These are phyloP conservation scores for Piper betle DNA, from an alignment of 164 flowering plant species.

Conservation along the genomic window DNA sequence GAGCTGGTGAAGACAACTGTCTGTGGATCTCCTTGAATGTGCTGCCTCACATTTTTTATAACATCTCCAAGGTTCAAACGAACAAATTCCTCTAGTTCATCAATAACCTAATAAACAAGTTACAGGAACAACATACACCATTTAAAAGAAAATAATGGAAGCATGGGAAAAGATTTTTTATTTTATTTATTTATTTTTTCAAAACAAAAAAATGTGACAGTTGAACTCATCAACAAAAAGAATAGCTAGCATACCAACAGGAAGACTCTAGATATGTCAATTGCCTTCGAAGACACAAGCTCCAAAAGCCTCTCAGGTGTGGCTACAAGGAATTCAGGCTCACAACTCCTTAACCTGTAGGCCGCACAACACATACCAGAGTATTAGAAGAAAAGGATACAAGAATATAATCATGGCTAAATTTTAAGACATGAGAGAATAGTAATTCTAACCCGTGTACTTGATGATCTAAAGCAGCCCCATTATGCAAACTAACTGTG, in stretches of 20 bases:
- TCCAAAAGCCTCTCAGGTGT: constrained; percentile 87
- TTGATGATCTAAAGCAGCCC: constrained; percentile 78
- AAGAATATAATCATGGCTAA: neutral
- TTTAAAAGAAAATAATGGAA: neutral
- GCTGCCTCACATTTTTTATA: constrained; percentile 33
- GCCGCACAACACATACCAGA: neutral
- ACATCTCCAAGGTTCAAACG: constrained; percentile 22
- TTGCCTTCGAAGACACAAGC: constrained; percentile 54
- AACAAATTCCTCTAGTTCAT: constrained; percentile 36
- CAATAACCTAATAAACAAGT: constrained; percentile 40
- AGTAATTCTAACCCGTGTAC: constrained; percentile 44
- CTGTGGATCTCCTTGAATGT: constrained; percentile 28
- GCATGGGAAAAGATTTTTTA: neutral
- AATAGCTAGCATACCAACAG: constrained; percentile 45
- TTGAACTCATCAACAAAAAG: neutral
- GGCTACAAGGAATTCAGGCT: constrained; percentile 86
- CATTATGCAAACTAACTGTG: constrained; percentile 77
- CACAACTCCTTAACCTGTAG: constrained; percentile 59
- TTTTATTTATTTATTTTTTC: neutral
- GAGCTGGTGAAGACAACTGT: constrained; percentile 38
- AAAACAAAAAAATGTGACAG: neutral
- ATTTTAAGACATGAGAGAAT: neutral
- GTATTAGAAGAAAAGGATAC: too few relatives aligned
- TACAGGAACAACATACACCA: neutral
- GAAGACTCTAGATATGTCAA: constrained; percentile 59